Evolutionary conservation across 495 filamentous ascomycete species (phyloP).

Genomic region (Xylaria venustula): DNA sequence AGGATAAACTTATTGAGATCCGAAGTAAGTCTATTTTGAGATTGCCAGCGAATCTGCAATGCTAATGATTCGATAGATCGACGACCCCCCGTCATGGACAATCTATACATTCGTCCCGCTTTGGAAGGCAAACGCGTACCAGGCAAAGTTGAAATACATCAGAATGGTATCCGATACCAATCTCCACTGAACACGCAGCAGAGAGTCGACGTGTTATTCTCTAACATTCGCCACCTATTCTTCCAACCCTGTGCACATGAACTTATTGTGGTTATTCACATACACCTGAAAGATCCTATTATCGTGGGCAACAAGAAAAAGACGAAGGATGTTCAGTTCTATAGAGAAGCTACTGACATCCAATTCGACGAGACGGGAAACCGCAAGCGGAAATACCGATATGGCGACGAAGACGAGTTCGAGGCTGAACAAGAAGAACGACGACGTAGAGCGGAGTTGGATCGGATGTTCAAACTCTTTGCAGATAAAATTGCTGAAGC

Average conservation of each 20-base stretch:
- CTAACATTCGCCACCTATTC: conserved; percentile 97
- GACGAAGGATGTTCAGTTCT: conserved; percentile 98
- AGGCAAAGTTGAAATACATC: conserved; percentile 94
- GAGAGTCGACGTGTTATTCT: conserved; percentile 91
- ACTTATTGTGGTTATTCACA: conserved; percentile 95
- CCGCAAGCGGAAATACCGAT: conserved; percentile 95
- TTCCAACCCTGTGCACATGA: conserved; percentile 97
- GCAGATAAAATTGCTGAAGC: conserved; percentile 97
- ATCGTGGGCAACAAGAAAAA: conserved; percentile 96
- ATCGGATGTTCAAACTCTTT: conserved; percentile 93
- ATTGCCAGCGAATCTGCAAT: not conserved
- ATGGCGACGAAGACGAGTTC: conserved; percentile 98
- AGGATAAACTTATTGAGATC: conserved; percentile 92
- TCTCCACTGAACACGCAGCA: conserved; percentile 80
- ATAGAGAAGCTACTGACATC: conserved; percentile 96
- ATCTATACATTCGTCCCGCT: conserved; percentile 89
- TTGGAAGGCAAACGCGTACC: conserved; percentile 95
- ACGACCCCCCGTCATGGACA: conserved; percentile 79
- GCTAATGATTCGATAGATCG: conserved; percentile 61
- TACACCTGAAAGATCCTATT: conserved; percentile 96
- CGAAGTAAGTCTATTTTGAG: conserved; percentile 58
- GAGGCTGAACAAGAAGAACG: conserved; percentile 98
- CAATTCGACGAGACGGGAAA: conserved; percentile 99
- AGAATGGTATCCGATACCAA: conserved; percentile 96
- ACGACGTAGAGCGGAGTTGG: conserved; percentile 81